Evolutionary conservation across 208 protist genomes (phyloP), one percentile per base, ranked within the genome.

Genomic region (Borovskyia barvae): DNA sequence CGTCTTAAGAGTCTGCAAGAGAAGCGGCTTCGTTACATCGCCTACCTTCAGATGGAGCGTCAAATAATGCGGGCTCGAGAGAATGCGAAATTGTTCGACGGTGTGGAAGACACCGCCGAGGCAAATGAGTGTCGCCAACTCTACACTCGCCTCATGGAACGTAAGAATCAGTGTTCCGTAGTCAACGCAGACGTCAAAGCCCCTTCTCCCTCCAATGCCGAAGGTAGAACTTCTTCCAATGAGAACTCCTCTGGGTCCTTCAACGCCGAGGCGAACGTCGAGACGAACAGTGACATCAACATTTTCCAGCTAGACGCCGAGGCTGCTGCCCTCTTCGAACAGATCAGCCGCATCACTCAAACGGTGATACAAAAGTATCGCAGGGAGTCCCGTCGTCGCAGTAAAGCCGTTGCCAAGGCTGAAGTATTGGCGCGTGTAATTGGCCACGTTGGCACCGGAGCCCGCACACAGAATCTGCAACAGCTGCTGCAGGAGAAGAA

Each of bases 31-130:
- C 70, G 80, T 22, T 91, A 94, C 72, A 53, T 94, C 25, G 87
- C 87, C 12, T 89, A 90, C 57, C 49, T 91, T 46, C 84, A 92
- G 61, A 85, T 94, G 82, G 79, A 91, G 59, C 59, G 79, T 14
- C 87, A 94, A 62, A 94, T 94, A 36, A 68, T 70, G 32, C 77
- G 82, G 61, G 77, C 82, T 9, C 74, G 87, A 11, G 77, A 77
- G 33, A 91, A 94, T 48, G 81, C 87, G 22, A 70, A 66, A 35
- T 56, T 70, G 12, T 94, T 90, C 37, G 80, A 67, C 3, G 83
- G 82, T 2, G 58, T 92, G 5, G 83, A 91, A 60, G 20, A 65
- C 35, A 73, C 70, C 14, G 28, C 72, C 11, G 76, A 93, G 64
- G 82, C 80, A 4, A 77, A 49, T 39, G 43, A 75, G 47, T 89